Evolutionary conservation across 805 yeast species (phyloP), one percentile per base, ranked within the genome.

Genomic region (Cyberlindnera galapagoensis): DNA sequence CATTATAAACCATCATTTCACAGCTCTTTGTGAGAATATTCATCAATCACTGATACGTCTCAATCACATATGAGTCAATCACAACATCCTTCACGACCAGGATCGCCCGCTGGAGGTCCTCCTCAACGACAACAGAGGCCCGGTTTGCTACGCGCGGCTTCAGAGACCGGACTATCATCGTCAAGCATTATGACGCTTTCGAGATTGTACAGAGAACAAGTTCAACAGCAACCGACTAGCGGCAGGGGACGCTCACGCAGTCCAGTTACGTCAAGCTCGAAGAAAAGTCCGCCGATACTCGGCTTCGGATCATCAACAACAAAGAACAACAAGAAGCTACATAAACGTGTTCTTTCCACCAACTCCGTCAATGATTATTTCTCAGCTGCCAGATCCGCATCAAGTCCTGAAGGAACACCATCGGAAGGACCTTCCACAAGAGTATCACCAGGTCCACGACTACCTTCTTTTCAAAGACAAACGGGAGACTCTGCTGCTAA

Each of bases 131-230:
- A 9, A 10, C 28, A 25, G 13, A 15, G 31, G 13, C 31, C 31
- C 11, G n/a, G 12, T 6, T 14, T 28, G 31, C 7, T 26, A 10
- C 15, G 31, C 18, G 26, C 31, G 17, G 16, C 15, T 8, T 34
- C 41, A 3, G 41, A 37, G 12, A 23, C 35, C 6, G 35, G 31
- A 11, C 26, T 30, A 27, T 49, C 54, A 6, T 32, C 50, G 6
- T 40, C 53, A 9, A 44, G 50, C 28, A 47, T 51, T 6, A 36
- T 46, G 31, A 49, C 54, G 11, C 31, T 51, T 26, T 51, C 54
- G 6, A 47, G 41, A 30, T 18, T 51, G 19, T 46, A 49, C 30
- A 42, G 46, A 16, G 48, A 36, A 20, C 43, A 38, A 28, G 33
- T 39, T 17, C 40, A 39, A 19, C 36, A 28, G 13, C 30, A 19